Evolutionary conservation across 2,329 filamentous ascomycete genomes (phyloP), one percentile per base, ranked within the genome.

Genomic region (Sporothrix protearum): DNA sequence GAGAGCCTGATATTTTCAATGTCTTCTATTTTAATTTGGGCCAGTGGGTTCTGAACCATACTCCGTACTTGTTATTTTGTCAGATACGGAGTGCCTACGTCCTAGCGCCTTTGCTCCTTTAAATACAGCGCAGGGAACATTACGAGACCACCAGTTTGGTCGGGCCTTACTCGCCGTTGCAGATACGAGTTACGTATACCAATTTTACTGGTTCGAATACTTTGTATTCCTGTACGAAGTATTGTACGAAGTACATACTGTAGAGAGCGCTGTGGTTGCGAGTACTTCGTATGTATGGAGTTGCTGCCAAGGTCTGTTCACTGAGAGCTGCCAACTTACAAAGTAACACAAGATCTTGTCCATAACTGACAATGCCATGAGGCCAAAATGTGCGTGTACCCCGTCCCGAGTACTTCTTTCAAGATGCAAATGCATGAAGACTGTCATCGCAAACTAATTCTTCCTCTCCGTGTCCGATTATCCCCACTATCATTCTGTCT

Each of bases 61-160:
- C n/a, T 68, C 57, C 66, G n/a, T 45, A 19, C 28, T 22, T 53
- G 30, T 14, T 19, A 14, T 33, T 66, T 66, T 19, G 63, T 66
- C 63, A 66, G 42, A 49, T 33, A 47, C 25, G 42, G 30, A 68
- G 47, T 53, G 12, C n/a, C 30, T n/a, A n/a, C n/a, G n/a, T n/a
- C n/a, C n/a, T 59, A 68, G 47, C 49, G 49, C n/a, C 66, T 47
- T 45, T n/a, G 33, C 14, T 28, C 39, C 39, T 45, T 39, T 28
- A 14, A 33, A 47, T 30, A 39, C 28, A 45, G 47, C 45, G 12
- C 36, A 64, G 36, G 36, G 36, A 42, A 45, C 33, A 63, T 63
- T 63, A 63, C 59, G 59, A 63, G 59, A 45, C 59, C 57, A 63
- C 57, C 57, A 59, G 30, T 42, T 22, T 28, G 42, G 42, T 36